phyloP scores from a whole-genome alignment of 2,329 filamentous ascomycete species.

The Huntiella savannae region DNA sequence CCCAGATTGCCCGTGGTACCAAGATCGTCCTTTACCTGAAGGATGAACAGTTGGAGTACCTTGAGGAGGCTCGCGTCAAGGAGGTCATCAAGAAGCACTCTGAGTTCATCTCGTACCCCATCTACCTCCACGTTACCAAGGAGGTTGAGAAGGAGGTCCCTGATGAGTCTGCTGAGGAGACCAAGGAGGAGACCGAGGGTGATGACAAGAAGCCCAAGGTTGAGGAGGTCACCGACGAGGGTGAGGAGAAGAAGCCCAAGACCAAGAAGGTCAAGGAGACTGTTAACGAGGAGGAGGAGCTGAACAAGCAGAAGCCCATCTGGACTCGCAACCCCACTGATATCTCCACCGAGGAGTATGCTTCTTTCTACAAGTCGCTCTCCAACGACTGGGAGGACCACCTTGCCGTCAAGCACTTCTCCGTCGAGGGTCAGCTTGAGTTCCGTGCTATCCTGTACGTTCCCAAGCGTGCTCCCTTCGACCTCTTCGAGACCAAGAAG shows the following conservation, averaged over 20 bases:
- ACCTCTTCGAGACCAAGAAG: conserved; percentile 99
- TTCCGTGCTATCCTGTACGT: conserved; percentile 99
- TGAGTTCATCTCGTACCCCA: conserved; percentile 99
- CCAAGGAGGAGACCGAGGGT: conserved; percentile 38
- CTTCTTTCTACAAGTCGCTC: conserved; percentile 98
- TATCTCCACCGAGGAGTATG: conserved; percentile 92
- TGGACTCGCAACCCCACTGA: conserved; percentile 97
- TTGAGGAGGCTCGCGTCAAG: conserved; percentile 98
- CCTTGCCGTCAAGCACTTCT: conserved; percentile 99
- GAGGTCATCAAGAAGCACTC: conserved; percentile 99
- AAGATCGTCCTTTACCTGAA: conserved; percentile 98
- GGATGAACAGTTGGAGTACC: conserved; percentile 96
- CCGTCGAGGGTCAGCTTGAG: conserved; percentile 98
- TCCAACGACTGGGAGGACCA: conserved; percentile 99
- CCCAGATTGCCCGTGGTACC: conserved; percentile 81
- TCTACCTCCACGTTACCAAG: conserved; percentile 99
- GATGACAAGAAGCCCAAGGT: conserved; percentile 90
- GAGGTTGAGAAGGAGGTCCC: conserved; percentile 98
- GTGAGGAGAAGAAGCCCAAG: conserved; percentile 84
- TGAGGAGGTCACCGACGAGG: conserved; percentile 81
- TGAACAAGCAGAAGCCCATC: conserved; percentile 99
- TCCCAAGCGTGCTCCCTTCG: conserved; percentile 97
- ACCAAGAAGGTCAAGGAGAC: conserved; percentile 99
- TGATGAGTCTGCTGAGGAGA: conserved; percentile 69
- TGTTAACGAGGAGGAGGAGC: conserved; percentile 96